Evolutionary conservation across 495 filamentous ascomycete genomes (phyloP).

Genomic region (Oleoguttula mirabilis): DNA sequence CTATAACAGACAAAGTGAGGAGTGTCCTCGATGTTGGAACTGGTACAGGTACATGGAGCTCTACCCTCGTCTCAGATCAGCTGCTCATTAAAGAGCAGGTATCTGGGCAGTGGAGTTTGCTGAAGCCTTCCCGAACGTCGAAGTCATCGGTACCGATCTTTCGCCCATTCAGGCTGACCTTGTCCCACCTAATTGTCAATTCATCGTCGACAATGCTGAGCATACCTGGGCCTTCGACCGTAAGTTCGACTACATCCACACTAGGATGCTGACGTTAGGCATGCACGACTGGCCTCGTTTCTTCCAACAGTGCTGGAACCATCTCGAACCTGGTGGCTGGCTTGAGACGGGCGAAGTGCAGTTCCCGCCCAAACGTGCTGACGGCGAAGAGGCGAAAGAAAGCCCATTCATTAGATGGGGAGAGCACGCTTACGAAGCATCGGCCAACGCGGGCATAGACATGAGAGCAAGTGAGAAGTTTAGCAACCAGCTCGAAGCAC

Average conservation of each 20-base stretch:
- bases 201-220: conserved; percentile 27
- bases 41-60: conserved; percentile 32
- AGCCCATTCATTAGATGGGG: neutral
- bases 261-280: conserved; percentile 22
- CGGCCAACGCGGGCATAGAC: conserved; percentile 1
- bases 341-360: conserved; percentile 17
- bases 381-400: neutral
- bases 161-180: conserved; percentile 49
- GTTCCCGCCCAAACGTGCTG: neutral
- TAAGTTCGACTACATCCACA: conserved; percentile 28
- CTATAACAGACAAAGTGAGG: conserved; percentile 34
- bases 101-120: conserved; percentile 55
- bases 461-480: neutral
- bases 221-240: conserved; percentile 27
- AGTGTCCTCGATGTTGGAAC: conserved; percentile 50
- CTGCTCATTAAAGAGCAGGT: conserved; percentile 29
- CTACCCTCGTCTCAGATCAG: neutral
- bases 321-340: conserved; percentile 26
- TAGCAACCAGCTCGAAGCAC: neutral
- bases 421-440: neutral
- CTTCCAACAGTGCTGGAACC: conserved; percentile 18
- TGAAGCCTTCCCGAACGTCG: conserved; percentile 37
- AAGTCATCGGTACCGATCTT: conserved; percentile 41
- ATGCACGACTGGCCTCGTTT: conserved; percentile 26
- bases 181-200: conserved; percentile 28